Evolutionary conservation across 805 yeast genomes (phyloP), one percentile per base, ranked within the genome.

Genomic region (Wickerhamiella musiphila): DNA sequence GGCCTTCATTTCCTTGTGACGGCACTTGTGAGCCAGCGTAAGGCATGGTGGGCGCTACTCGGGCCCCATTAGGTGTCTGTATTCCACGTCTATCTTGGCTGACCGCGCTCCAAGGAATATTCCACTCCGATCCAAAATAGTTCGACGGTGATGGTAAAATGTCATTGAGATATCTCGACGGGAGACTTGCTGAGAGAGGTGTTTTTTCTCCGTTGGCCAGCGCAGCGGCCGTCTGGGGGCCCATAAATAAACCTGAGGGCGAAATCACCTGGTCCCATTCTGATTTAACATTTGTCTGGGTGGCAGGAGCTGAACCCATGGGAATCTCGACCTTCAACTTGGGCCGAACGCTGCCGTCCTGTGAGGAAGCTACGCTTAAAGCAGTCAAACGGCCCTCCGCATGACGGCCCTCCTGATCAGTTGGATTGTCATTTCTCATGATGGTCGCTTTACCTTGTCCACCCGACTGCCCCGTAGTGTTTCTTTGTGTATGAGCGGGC

Each of bases 111-210:
- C 39, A 35, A 15, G 39, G 35, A 6, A 61, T 54, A 31, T 57
- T 58, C 73, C 73, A 69, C 28, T 68, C 74, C 33, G 69, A 62
- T 5, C 72, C 67, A 44, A 76, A 78, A 42, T 73, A 71, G 39
- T 68, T 76, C n/a, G 73, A 67, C 0, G 94, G 94, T 5, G 86
- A 76, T 19, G 83, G 84, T 45, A 79, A 70, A 48, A 75, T 58
- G 44, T 78, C 92, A 36, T 65, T 65, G 26, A 77, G 70, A 44
- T 72, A 78, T 32, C 77, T 61, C 2, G 78, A 68, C 2, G 92
- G 84, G 16, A 78, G 55, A 1, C 71, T 73, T 5, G 76, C 75
- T 3, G 71, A 60, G 10, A 76, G 52, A 3, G 84, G 81, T 0
- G 83, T 72, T 17, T 28, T 28, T 13, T 28, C 30, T 23, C 30